phyloP scores from a whole-genome alignment of 768 basidiomycete species.

The Pulveroboletus sp. region DNA sequence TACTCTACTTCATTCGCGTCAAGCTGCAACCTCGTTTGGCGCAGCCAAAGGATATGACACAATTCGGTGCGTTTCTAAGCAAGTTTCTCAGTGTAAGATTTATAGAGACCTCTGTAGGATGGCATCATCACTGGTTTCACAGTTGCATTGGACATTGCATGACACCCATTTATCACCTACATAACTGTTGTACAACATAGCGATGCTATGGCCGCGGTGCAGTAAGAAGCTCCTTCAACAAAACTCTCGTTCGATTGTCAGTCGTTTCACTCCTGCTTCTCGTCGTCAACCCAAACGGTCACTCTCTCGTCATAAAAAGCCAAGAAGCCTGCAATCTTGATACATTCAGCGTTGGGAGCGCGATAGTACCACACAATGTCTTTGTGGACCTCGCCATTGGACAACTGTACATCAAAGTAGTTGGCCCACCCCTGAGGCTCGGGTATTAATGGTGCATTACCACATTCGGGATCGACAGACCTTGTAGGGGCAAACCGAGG shows the following conservation, averaged over 20 bases:
- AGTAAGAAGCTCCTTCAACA: not conserved
- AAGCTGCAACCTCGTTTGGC: too few relatives aligned
- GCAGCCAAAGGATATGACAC: too few relatives aligned
- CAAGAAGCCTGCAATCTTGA: constrained; percentile 45
- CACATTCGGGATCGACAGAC: constrained; percentile 26
- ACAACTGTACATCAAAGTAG: constrained; percentile 49
- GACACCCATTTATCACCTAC: not conserved
- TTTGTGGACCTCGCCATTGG: constrained; percentile 39
- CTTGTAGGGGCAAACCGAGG: constrained; percentile 61
- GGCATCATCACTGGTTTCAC: too few relatives aligned
- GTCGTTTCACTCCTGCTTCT: constrained; percentile 39
- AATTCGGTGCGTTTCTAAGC: too few relatives aligned
- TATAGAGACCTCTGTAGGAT: too few relatives aligned
- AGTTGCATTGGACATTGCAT: not conserved
- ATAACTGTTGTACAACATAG: constrained; percentile 4
- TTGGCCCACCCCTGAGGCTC: constrained; percentile 49
- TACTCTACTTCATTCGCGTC: not conserved
- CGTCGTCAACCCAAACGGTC: constrained; percentile 59
- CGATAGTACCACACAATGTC: constrained; percentile 66
- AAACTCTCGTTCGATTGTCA: constrained; percentile 5
- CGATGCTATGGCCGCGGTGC: not conserved
- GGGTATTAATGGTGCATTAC: not conserved
- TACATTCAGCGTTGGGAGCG: constrained; percentile 46
- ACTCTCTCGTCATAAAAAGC: constrained; percentile 68
- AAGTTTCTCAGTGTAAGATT: too few relatives aligned